Conservation (phyloP, 2,329 filamentous ascomycete genomes). For the Clonostachys rosea region DNA sequence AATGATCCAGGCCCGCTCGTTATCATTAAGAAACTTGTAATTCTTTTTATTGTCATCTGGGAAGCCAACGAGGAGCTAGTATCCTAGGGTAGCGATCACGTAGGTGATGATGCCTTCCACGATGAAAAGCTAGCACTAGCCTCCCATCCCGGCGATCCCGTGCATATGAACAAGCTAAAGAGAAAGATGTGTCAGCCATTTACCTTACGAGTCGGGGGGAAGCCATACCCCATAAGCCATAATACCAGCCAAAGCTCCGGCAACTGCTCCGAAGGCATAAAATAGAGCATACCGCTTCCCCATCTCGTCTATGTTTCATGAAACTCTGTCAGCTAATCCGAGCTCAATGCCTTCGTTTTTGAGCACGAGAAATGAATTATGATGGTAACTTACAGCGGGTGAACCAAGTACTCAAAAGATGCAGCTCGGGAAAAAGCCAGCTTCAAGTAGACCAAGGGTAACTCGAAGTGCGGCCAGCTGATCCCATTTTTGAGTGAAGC, state of each 20-base stretch:
- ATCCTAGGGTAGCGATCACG: constrained; percentile 22
- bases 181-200: constrained; percentile 20
- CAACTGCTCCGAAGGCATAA: constrained; percentile 13
- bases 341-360: not conserved
- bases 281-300: constrained; percentile 15
- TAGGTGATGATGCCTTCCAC: constrained; percentile 19
- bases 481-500: constrained; percentile 36
- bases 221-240: constrained; percentile 8
- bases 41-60: constrained; percentile 4
- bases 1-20: constrained; percentile 5
- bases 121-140: constrained; percentile 16
- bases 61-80: constrained; percentile 15
- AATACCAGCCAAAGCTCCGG: constrained; percentile 13
- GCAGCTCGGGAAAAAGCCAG: constrained; percentile 34
- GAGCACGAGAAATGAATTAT: constrained; percentile 6
- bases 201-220: not conserved
- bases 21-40: constrained; percentile 7
- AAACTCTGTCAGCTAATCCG: constrained; percentile 58
- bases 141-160: constrained; percentile 5
- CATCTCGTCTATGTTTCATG: constrained; percentile 36
- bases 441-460: constrained; percentile 37
- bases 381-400: constrained; percentile 45
- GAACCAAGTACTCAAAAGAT: constrained; percentile 29
- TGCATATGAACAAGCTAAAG: constrained; percentile 13
- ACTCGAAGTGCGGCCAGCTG: constrained; percentile 38